Percentiles rank a stretch among this genome's conserved stretches.
Conservation (phyloP, 2,329 filamentous ascomycete species). For the Knoxdaviesia proteae region DNA sequence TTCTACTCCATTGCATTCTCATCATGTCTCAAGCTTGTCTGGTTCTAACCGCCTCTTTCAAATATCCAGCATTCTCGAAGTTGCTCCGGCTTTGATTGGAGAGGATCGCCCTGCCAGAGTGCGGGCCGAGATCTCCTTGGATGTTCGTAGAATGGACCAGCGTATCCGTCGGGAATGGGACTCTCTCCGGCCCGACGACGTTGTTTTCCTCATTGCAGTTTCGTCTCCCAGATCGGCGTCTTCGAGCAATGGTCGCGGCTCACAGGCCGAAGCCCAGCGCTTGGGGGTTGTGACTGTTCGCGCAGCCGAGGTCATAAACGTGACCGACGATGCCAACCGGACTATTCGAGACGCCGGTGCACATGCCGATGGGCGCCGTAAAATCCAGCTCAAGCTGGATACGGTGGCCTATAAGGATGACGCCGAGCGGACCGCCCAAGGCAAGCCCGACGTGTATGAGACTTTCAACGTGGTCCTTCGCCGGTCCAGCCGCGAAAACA, state of each 20-base stretch:
- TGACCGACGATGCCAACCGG: conserved; percentile 69
- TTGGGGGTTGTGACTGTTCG: conserved; percentile 52
- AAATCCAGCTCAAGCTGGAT: conserved; percentile 66
- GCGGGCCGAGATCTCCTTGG: conserved; percentile 66
- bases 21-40: too few species aligned
- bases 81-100: conserved; percentile 64
- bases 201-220: conserved; percentile 69
- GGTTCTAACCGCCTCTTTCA: not conserved
- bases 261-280: conserved; percentile 29
- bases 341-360: conserved; percentile 42
- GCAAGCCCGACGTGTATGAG: conserved; percentile 63
- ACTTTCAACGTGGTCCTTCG: conserved; percentile 71
- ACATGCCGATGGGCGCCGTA: conserved; percentile 45
- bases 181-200: conserved; percentile 63
- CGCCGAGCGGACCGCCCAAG: conserved; percentile 39
- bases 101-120: conserved; percentile 67
- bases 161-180: conserved; percentile 77
- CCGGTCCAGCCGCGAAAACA: conserved; percentile 75
- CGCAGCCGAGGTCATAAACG: conserved; percentile 66
- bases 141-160: conserved; percentile 60
- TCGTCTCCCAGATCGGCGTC: conserved; percentile 34
- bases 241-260: conserved; percentile 28
- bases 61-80: conserved; percentile 47
- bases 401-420: conserved; percentile 58
- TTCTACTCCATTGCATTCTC: too few species aligned